Evolutionary conservation across 345 rosid species (phyloP), one percentile per base, ranked within the genome.

Genomic region (Euphorbia pulcherrima): DNA sequence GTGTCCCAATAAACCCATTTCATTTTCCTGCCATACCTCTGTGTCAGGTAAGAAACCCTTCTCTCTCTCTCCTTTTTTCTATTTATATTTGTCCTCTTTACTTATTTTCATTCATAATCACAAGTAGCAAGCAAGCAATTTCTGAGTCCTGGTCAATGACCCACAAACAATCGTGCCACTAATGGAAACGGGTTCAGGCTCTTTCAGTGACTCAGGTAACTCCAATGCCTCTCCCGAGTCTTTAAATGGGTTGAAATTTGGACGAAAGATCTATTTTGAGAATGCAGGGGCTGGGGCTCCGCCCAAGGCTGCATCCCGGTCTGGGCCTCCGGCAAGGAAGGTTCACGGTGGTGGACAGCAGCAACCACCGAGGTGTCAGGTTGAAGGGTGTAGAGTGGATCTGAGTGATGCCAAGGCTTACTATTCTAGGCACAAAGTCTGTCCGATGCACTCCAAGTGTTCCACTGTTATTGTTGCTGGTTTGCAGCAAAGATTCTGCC

Each of bases 371-470:
- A 85, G 94, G 77, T 93, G 97, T 70, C 98, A 89, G 81, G 97
- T 93, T 39, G 97, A 93, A 69, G 98, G 98, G 21, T 93, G 98
- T 68, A 79, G 77, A 46, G 83, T 82, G 87, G 98, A 93, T 89
- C 97, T 90, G 85, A 93, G 85, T 78, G 92, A 87, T 73, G 92
- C 86, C 30, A 92, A 92, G 74, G 86, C 93, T 75, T 92, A 92
- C 76, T 90, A 92, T 84, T 86, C 92, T 0, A 88, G 96, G 76
- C 99, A 94, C 53, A 91, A 87, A 75, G 99, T 94, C 50, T 94
- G 99, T 74, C 80, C 85, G 40, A 74, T 84, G 78, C 97, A 94
- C 71, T 91, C 97, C 17, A 94, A 94, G 81, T 78, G 95, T 62
- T 79, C 96, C 8, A 83, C 59, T 60, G 99, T 88, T 75, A 68